Base-by-base conservation (phyloP, 495 filamentous ascomycete species). In the Cenococcum geophilum region DNA sequence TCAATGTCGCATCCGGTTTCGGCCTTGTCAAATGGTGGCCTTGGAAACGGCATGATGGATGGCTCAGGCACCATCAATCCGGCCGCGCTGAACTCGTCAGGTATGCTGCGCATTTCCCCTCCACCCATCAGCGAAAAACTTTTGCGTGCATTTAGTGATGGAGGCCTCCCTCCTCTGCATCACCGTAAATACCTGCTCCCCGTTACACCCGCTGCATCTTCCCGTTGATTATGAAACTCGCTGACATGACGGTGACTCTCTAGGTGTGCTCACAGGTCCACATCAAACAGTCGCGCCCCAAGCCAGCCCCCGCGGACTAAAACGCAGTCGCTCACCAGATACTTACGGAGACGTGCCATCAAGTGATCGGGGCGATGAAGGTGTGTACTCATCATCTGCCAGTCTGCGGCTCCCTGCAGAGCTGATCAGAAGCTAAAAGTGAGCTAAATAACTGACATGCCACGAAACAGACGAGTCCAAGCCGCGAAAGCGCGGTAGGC, bases 301-400 rank as follows among this genome's bases (percentile, higher is more conserved):
- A 69, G 73, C 73, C 53, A 80, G 71, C 61, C 83, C 90, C 65
- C 86, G 93, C 72, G 91, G 91, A 63, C 74, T 89, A 71, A 98
- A 97, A 79, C 85, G 93, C 76, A 93, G 89, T 83, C 90, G 91
- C 59, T 96, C 93, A 56, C 92, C 91, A 67, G 89, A 95, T 66
- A 79, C 57, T 66, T 85, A 86, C 71, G 83, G 82, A 70, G 85
- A 88, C 63, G 80, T 82, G 71, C 83, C 82, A 75, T 25, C 36
- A 20, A 59, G 63, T 16, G 63, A 62, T 14, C 43, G n/a, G 63
- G 81, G 84, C 75, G 90, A 95, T 78, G 90, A 52, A 52, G 49
- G 66, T 69, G 54, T 37, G 63, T 67, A 32, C 35, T 35, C 54
- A 58, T 32, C 34, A 37, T 42, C 37, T 40, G 51, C 43, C 32